A percentile compares a stretch with the other conserved stretches of the same genome.
phyloP scores from a whole-genome alignment of 1,284 basidiomycete genomes.

The Microbotryum violaceum region DNA sequence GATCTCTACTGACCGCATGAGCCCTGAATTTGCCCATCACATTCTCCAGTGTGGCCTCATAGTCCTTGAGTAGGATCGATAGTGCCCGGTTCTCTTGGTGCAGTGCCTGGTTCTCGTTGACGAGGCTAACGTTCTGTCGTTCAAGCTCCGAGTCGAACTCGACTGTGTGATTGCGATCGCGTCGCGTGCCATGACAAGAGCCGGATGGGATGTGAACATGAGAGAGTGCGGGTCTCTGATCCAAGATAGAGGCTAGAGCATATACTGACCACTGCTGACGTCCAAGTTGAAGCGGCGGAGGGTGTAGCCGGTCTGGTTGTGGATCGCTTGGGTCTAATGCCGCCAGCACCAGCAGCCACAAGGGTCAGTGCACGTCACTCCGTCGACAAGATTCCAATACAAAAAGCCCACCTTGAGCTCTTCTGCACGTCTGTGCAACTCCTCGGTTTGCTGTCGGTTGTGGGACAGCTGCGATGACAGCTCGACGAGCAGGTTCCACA shows the following conservation, averaged over 20 bases:
- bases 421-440: constrained; percentile 64
- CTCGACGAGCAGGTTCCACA: constrained; percentile 32
- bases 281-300: constrained; percentile 89
- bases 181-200: too few relatives aligned
- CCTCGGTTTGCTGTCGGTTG: constrained; percentile 69
- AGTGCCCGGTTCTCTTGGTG: constrained; percentile 93
- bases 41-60: constrained; percentile 87
- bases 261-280: constrained; percentile 64
- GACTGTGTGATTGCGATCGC: constrained; percentile 50
- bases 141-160: constrained; percentile 88
- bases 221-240: constrained; percentile 1
- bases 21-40: constrained; percentile 94
- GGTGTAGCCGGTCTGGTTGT: constrained; percentile 68
- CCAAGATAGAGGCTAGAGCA: constrained; percentile 12
- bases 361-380: not conserved
- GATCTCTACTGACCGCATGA: constrained; percentile 62
- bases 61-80: constrained; percentile 78
- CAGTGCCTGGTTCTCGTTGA: constrained; percentile 87
- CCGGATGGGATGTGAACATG: not conserved
- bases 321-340: constrained; percentile 64
- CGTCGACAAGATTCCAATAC: not conserved
- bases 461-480: constrained; percentile 69
- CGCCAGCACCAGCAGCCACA: not conserved
- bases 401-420: constrained; percentile 62
- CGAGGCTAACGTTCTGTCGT: constrained; percentile 75